Conservation (phyloP, 225 moss, liverwort and hornwort genomes). For the Takakia lepidozioides region DNA sequence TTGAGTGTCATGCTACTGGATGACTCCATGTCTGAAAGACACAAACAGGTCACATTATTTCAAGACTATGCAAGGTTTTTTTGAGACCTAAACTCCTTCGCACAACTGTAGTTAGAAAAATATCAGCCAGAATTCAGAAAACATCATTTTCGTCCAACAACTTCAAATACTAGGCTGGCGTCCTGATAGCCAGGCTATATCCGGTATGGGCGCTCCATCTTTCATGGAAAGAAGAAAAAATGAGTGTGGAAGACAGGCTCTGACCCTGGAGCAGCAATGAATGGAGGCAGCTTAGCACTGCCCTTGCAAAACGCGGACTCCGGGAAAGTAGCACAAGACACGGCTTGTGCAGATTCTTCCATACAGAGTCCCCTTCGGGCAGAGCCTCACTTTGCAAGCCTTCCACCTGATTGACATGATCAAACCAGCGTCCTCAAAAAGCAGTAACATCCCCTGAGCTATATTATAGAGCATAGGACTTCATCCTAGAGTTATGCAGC, state of each 20-base stretch:
- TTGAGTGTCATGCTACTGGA: no score
- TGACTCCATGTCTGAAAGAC: no score
- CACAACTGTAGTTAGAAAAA: neutral
- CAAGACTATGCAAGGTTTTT: no score
- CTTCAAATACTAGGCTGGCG: no score
- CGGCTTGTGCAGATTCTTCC: conserved; percentile 33
- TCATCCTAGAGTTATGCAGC: no score
- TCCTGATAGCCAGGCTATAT: no score
- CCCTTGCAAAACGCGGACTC: conserved; percentile 33
- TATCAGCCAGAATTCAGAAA: neutral
- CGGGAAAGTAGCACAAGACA: conserved; percentile 56
- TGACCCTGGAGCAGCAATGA: conserved; percentile 46
- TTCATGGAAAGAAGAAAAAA: neutral
- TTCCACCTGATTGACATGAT: no score
- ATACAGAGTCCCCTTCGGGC: conserved; percentile 20
- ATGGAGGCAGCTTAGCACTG: conserved; percentile 37
- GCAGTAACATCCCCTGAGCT: no score
- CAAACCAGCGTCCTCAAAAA: no score
- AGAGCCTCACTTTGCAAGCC: conserved; percentile 17
- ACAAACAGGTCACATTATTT: no score
- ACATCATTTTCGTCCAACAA: conserved; percentile 3
- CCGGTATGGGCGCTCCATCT: no score
- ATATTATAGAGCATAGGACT: no score
- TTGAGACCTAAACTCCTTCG: neutral
- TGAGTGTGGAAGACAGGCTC: neutral